Evolutionary conservation across 495 filamentous ascomycete species (phyloP).

Genomic region (Tuber borchii): DNA sequence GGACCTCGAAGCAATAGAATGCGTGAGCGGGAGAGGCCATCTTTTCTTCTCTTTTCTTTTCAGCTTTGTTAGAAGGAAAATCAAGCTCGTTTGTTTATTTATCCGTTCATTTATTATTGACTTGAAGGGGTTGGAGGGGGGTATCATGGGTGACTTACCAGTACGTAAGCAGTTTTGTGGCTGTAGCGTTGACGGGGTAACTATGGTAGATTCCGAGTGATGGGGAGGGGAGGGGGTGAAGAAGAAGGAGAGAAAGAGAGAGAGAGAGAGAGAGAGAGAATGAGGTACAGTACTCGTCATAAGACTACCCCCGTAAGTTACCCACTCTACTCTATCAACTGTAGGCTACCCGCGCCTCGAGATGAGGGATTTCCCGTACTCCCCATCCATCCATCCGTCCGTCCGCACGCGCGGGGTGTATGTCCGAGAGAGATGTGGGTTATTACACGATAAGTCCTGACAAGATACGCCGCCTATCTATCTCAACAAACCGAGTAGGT

Average conservation of each 20-base stretch:
- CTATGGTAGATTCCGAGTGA: not conserved
- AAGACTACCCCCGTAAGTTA: not conserved
- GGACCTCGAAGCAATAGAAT: conserved; percentile 82
- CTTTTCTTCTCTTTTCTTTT: conserved; percentile 47
- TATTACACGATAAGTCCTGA: not conserved
- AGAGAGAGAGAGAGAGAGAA: not conserved
- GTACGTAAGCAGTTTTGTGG: not conserved
- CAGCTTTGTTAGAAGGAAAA: not conserved
- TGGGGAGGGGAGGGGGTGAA: not conserved
- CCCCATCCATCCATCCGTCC: not conserved
- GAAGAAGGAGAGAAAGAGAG: not conserved
- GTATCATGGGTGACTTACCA: not conserved
- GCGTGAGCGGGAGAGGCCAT: conserved; percentile 86
- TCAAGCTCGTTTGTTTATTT: not conserved
- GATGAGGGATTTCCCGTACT: not conserved
- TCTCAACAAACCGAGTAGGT: too few relatives aligned
- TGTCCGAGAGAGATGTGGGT: not conserved
- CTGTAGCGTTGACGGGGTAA: not conserved
- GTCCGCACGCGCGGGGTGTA: not conserved
- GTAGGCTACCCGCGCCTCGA: not conserved
- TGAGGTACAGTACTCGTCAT: not conserved
- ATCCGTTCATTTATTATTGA: not conserved
- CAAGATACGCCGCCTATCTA: not conserved
- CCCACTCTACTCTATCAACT: not conserved
- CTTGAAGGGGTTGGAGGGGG: conserved; percentile 1